Conservation (phyloP, 1,284 basidiomycete species). For the Trichosporon sp. region DNA sequence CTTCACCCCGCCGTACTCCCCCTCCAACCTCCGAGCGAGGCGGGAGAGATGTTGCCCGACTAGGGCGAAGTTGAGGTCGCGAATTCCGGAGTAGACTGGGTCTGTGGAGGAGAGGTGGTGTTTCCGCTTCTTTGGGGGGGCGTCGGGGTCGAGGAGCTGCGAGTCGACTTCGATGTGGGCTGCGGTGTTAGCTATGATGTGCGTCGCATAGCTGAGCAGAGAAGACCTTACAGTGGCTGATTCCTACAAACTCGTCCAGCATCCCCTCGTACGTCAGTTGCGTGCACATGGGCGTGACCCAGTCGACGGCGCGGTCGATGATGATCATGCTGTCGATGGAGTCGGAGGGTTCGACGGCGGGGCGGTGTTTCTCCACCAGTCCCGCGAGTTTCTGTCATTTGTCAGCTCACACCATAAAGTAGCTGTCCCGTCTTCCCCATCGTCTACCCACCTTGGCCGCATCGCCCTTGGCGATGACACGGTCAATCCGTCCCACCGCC, state of each 20-base stretch:
- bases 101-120: conserved; percentile 81
- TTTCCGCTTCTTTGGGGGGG: conserved; percentile 74
- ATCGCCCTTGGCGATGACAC: conserved; percentile 91
- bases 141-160: conserved; percentile 66
- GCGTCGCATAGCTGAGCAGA: background rate
- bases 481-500: conserved; percentile 85
- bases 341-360: conserved; percentile 54
- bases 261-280: conserved; percentile 97
- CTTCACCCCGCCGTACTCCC: conserved; percentile 67
- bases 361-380: conserved; percentile 67
- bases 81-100: conserved; percentile 77
- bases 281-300: conserved; percentile 92
- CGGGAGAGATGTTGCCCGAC: conserved; percentile 81
- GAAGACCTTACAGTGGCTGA: conserved; percentile 73
- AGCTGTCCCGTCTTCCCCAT: no score
- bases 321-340: conserved; percentile 83
- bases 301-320: conserved; percentile 88
- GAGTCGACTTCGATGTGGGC: conserved; percentile 89
- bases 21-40: conserved; percentile 81
- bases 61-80: conserved; percentile 92
- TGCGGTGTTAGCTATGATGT: conserved; percentile 47
- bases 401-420: conserved; percentile 19
- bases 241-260: conserved; percentile 89
- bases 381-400: conserved; percentile 70
- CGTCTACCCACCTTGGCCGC: conserved; percentile 60